phyloP scores from a whole-genome alignment of 257 asterid species.

The Salvia splendens region DNA sequence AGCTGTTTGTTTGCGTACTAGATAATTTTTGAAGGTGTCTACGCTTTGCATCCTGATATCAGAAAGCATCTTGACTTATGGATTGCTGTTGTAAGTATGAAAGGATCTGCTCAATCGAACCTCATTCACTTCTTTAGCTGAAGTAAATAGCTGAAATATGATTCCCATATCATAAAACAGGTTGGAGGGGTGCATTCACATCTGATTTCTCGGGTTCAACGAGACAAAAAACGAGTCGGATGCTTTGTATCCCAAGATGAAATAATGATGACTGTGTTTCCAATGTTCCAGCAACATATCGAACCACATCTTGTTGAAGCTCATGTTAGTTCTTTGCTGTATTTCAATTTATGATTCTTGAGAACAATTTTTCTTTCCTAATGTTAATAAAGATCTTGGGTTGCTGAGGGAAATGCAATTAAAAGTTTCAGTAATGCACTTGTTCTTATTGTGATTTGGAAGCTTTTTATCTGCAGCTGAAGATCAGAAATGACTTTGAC shows the following conservation, averaged over 20 bases:
- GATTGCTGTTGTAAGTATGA: conserved; percentile 96
- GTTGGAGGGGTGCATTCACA: conserved; percentile 99
- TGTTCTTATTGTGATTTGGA: conserved; percentile 29
- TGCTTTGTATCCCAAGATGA: conserved; percentile 91
- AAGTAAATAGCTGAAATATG: conserved; percentile 27
- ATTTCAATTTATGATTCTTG: conserved; percentile 14
- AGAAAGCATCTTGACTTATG: conserved; percentile 88
- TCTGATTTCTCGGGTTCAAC: conserved; percentile 94
- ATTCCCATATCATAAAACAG: conserved; percentile 50
- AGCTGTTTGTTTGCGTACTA: conserved; percentile 34
- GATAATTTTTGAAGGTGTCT: conserved; percentile 98
- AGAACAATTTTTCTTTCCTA: background rate
- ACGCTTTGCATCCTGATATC: conserved; percentile 96
- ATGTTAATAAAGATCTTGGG: conserved; percentile 10
- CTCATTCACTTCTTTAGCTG: conserved; percentile 20
- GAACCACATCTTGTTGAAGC: conserved; percentile 99
- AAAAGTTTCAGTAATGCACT: conserved; percentile 5
- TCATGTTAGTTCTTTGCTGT: conserved; percentile 67
- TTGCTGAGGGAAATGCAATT: background rate
- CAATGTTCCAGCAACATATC: conserved; percentile 97
- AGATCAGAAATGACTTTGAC: conserved; percentile 96
- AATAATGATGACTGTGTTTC: conserved; percentile 93
- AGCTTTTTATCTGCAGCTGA: conserved; percentile 66
- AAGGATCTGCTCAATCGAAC: background rate
- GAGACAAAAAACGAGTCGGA: conserved; percentile 93